Percentiles rank a stretch among this genome's conserved stretches.
Conservation (phyloP, 2,329 filamentous ascomycete species). For the Stemphylium vesicarium region DNA sequence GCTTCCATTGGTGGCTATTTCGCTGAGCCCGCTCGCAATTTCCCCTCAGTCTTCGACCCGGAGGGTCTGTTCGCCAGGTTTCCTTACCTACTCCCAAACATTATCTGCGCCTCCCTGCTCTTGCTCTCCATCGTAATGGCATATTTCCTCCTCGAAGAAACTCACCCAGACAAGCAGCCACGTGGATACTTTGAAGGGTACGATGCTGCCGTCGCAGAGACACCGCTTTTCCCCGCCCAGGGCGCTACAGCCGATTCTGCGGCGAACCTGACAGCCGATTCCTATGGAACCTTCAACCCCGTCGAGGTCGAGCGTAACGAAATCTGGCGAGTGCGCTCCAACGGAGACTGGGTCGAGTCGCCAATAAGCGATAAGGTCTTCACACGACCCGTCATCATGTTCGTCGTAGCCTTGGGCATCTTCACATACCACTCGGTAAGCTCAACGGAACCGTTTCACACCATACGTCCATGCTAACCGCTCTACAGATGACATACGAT, state of each 20-base stretch:
- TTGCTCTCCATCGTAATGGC: slow-evolving; percentile 79
- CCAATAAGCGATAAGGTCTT: slow-evolving; percentile 56
- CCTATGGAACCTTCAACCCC: slow-evolving; percentile 74
- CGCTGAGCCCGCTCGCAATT: slow-evolving; percentile 76
- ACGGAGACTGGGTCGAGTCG: slow-evolving; percentile 53
- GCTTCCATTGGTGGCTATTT: slow-evolving; percentile 86
- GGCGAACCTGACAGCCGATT: slow-evolving; percentile 77
- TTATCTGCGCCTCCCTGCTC: slow-evolving; percentile 80
- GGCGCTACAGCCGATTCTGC: slow-evolving; percentile 75
- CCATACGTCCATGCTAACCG: slow-evolving; percentile 5
- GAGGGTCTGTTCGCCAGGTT: slow-evolving; percentile 75
- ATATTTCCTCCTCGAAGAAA: slow-evolving; percentile 85
- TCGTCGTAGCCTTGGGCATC: slow-evolving; percentile 82
- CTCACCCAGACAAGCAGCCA: slow-evolving; percentile 81
- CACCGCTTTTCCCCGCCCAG: slow-evolving; percentile 76
- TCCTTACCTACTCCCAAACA: slow-evolving; percentile 87
- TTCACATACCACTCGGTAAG: slow-evolving; percentile 83
- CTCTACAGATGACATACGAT: slow-evolving; percentile 78
- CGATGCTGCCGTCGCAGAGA: slow-evolving; percentile 62
- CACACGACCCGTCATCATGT: slow-evolving; percentile 71
- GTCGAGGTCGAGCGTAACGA: slow-evolving; percentile 62
- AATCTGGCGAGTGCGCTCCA: slow-evolving; percentile 58
- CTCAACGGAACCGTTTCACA: neutral
- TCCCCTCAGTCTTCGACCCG: slow-evolving; percentile 71
- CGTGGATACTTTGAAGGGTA: slow-evolving; percentile 50